Percentiles rank a stretch among this genome's conserved stretches.
These are phyloP conservation scores for Parietaria judaica DNA, from an alignment of 306 rosid species.

Conservation along the genomic window DNA sequence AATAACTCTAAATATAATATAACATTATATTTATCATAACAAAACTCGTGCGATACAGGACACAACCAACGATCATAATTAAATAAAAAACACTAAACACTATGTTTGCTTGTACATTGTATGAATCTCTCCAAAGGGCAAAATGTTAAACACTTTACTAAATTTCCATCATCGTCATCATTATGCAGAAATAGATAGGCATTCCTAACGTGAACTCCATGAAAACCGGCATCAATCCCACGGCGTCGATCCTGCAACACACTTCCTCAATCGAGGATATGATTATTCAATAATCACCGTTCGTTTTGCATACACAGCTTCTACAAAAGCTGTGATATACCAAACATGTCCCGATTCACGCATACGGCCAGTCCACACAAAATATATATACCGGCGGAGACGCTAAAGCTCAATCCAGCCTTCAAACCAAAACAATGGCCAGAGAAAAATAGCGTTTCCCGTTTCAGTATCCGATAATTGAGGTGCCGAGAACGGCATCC, in stretches of 20 bases:
- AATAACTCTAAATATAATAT: no score
- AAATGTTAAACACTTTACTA: not conserved
- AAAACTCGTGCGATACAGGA: no score
- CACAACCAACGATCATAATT: not conserved
- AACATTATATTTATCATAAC: no score
- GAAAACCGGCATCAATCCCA: not conserved
- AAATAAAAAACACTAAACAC: not conserved
- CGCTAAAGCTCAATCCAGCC: conserved; percentile 18
- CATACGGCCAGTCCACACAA: conserved; percentile 10
- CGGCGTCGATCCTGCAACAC: conserved; percentile 1
- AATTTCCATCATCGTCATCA: conserved; percentile 1
- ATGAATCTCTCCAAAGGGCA: not conserved
- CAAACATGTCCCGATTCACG: conserved; percentile 10
- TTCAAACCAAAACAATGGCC: conserved; percentile 14
- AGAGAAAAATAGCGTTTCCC: conserved; percentile 3
- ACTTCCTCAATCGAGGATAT: not conserved
- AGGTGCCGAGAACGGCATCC: conserved; percentile 2
- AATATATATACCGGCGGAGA: conserved; percentile 5
- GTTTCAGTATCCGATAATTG: conserved; percentile 9
- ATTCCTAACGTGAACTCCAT: not conserved
- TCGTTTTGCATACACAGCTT: conserved; percentile 11
- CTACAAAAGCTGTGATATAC: conserved; percentile 2
- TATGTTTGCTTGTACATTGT: not conserved
- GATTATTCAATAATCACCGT: conserved; percentile 3
- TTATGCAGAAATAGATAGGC: not conserved